Conservation (phyloP, 2,329 filamentous ascomycete species). For the Pseudomassariella vexata region DNA sequence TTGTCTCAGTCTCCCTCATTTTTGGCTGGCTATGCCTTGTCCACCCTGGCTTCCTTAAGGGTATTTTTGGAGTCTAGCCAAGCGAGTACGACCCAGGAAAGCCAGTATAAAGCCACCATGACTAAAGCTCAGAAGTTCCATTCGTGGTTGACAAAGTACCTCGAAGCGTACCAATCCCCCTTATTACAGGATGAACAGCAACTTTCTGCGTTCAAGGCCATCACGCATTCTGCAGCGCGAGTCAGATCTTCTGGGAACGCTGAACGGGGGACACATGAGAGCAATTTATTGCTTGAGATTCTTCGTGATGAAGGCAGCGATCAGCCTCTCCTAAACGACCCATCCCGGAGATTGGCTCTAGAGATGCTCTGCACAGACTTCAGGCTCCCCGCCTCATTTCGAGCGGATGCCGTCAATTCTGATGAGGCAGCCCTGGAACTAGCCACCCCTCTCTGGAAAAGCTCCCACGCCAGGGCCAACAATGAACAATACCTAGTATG, state of each 20-base stretch:
- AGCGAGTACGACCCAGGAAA: conserved; percentile 78
- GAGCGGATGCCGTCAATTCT: conserved; percentile 61
- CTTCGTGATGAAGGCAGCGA: conserved; percentile 64
- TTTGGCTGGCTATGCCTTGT: conserved; percentile 72
- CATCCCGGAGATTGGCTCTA: conserved; percentile 65
- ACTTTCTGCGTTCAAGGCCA: conserved; percentile 54
- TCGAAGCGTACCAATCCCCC: conserved; percentile 56
- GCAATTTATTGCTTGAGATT: conserved; percentile 71
- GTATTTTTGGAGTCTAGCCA: conserved; percentile 70
- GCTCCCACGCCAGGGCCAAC: conserved; percentile 58
- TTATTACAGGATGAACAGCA: conserved; percentile 42
- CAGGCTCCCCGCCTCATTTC: conserved; percentile 48
- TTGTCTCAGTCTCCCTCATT: conserved; percentile 66
- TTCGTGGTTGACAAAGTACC: conserved; percentile 67
- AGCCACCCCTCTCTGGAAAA: conserved; percentile 68
- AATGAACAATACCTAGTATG: conserved; percentile 72
- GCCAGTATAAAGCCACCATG: conserved; percentile 72
- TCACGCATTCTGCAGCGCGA: conserved; percentile 63
- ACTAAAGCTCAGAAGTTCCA: conserved; percentile 72
- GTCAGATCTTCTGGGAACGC: conserved; percentile 66
- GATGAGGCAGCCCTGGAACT: conserved; percentile 60
- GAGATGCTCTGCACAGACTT: conserved; percentile 73
- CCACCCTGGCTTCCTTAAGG: conserved; percentile 71
- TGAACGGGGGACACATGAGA: conserved; percentile 66
- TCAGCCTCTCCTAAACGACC: conserved; percentile 60